These are phyloP conservation scores for Lecanicillium sp. DNA, from an alignment of 2,329 filamentous ascomycete genomes.

Conservation along the genomic window DNA sequence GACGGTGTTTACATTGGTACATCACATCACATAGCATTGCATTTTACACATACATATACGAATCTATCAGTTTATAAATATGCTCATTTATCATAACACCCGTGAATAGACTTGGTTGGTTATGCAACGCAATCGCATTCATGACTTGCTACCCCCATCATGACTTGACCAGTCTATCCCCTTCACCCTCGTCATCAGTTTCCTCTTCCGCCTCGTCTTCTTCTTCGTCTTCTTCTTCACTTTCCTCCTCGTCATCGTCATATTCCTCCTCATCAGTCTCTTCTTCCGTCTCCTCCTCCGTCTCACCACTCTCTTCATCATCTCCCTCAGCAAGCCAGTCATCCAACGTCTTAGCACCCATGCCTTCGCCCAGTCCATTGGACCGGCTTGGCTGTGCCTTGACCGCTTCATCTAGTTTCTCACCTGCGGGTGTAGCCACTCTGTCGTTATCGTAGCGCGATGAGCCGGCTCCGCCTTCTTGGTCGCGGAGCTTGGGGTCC, in stretches of 20 bases:
- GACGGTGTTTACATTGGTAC: conserved; percentile 4
- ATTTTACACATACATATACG: not conserved
- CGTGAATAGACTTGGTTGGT: too few relatives aligned
- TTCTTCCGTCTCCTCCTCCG: conserved; percentile 41
- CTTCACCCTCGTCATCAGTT: conserved; percentile 37
- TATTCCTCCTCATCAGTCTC: conserved; percentile 44
- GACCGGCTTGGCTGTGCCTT: conserved; percentile 30
- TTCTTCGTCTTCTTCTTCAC: conserved; percentile 33
- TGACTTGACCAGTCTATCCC: conserved; percentile 34
- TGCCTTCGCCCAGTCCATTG: conserved; percentile 45
- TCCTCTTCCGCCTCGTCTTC: conserved; percentile 42
- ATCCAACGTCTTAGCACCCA: conserved; percentile 72
- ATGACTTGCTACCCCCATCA: conserved; percentile 10
- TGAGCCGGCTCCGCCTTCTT: conserved; percentile 21
- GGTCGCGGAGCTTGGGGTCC: conserved; percentile 63
- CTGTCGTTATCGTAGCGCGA: conserved; percentile 23
- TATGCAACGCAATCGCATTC: not conserved
- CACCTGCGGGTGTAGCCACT: conserved; percentile 47
- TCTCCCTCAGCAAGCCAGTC: conserved; percentile 82
- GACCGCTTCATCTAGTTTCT: conserved; percentile 54
- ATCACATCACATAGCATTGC: not conserved
- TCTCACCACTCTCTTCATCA: conserved; percentile 44
- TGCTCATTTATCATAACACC: too few relatives aligned
- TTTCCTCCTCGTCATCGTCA: conserved; percentile 42
- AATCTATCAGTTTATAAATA: too few relatives aligned